Conservation (phyloP, 129 eudicot species). For the Mikania micrantha region DNA sequence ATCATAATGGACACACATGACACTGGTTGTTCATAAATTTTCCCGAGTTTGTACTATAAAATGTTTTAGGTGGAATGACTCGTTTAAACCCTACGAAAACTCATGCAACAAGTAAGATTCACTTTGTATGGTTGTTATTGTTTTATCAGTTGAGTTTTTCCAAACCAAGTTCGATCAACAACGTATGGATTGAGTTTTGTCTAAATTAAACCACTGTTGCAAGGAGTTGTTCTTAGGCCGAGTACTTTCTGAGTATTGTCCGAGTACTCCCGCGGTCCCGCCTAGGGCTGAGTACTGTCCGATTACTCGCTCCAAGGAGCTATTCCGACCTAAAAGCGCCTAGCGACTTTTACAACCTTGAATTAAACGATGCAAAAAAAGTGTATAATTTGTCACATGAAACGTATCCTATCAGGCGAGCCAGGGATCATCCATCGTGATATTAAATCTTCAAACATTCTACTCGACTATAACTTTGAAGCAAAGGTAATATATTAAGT, state of each 20-base stretch:
- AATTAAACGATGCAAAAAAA: no score
- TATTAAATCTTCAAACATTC: constrained; percentile 82
- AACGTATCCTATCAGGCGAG: constrained; percentile 41
- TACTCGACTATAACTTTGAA: constrained; percentile 68
- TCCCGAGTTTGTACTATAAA: not conserved
- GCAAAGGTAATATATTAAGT: constrained; percentile 53
- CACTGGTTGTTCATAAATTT: not conserved
- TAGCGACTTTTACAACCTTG: no score
- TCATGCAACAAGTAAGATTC: no score
- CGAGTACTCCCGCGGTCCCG: no score
- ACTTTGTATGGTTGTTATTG: no score
- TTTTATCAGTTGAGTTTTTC: not conserved
- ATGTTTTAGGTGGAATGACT: not conserved
- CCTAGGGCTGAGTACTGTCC: no score
- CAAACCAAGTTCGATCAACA: not conserved
- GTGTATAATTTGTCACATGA: not conserved
- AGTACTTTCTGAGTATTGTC: no score
- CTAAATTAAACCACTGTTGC: no score
- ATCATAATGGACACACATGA: not conserved
- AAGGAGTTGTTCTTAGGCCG: no score
- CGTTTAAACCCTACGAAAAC: no score
- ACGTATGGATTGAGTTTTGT: not conserved
- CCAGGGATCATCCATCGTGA: constrained; percentile 90
- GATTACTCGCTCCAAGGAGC: no score
- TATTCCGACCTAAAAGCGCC: no score